Percentiles rank a stretch among this genome's conserved stretches.
phyloP scores from a whole-genome alignment of 192 early-diverging fungal genomes.

The Backusella mclennaniae region DNA sequence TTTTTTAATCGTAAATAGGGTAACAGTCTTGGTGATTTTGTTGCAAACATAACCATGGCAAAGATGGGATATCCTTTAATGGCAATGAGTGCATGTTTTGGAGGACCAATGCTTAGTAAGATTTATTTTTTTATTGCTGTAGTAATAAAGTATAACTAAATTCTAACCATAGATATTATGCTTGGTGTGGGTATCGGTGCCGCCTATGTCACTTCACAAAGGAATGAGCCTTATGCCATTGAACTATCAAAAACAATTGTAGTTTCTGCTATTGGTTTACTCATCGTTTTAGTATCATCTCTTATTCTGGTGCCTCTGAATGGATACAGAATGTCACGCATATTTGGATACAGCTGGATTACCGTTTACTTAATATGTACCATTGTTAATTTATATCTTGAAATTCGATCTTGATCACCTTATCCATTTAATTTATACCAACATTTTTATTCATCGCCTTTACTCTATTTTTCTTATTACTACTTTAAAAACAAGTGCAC shows the following conservation, averaged over 20 bases:
- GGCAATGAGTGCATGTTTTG: slow-evolving; percentile 95
- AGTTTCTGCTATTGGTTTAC: slow-evolving; percentile 65
- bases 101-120: slow-evolving; percentile 86
- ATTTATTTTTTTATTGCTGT: background rate
- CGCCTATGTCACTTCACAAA: slow-evolving; percentile 52
- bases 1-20: slow-evolving; percentile 40
- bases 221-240: slow-evolving; percentile 51
- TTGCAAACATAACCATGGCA: slow-evolving; percentile 91
- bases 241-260: slow-evolving; percentile 64
- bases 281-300: slow-evolving; percentile 57
- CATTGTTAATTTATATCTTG: slow-evolving; percentile 59
- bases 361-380: slow-evolving; percentile 60
- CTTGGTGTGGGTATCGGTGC: slow-evolving; percentile 84
- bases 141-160: background rate
- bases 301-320: slow-evolving; percentile 61
- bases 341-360: slow-evolving; percentile 58
- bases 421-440: background rate
- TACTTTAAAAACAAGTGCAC: no score
- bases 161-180: slow-evolving; percentile 59
- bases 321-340: slow-evolving; percentile 60
- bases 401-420: slow-evolving; percentile 23
- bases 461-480: background rate
- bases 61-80: slow-evolving; percentile 90
- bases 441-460: background rate
- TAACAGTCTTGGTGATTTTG: slow-evolving; percentile 85